A percentile compares a stretch with the other conserved stretches of the same genome.
phyloP scores from a whole-genome alignment of 2,329 filamentous ascomycete genomes.

The Calonectria pteridis region DNA sequence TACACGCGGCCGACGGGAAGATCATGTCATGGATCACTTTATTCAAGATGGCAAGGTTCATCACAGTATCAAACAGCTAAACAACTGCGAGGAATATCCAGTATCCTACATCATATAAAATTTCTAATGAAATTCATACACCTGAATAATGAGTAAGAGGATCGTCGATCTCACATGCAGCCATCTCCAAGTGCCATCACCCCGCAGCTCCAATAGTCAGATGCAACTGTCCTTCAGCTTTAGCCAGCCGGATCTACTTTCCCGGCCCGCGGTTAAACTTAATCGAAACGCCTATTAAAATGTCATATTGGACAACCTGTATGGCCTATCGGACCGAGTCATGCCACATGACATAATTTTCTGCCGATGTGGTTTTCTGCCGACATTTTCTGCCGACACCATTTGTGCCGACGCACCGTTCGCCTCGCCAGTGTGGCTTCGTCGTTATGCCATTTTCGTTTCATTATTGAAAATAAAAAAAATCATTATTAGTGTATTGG shows the following conservation, averaged over 20 bases:
- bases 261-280: background rate
- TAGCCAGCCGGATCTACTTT: background rate
- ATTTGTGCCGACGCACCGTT: background rate
- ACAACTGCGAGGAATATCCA: background rate
- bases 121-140: background rate
- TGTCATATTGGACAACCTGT: background rate
- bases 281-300: background rate
- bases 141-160: background rate
- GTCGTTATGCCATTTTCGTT: background rate
- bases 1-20: background rate
- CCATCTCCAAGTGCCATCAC: background rate
- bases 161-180: background rate
- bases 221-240: background rate
- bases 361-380: background rate
- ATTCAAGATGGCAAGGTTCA: background rate
- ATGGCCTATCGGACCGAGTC: background rate
- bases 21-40: background rate
- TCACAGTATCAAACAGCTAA: background rate
- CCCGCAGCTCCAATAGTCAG: background rate
- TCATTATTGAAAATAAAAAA: background rate
- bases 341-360: background rate
- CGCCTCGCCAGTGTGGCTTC: background rate
- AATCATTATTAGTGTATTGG: background rate
- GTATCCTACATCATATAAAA: background rate
- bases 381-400: background rate